Percentiles rank a stretch among this genome's conserved stretches.
Conservation (phyloP, 2,329 filamentous ascomycete genomes). For the Fusarium zealandicum region DNA sequence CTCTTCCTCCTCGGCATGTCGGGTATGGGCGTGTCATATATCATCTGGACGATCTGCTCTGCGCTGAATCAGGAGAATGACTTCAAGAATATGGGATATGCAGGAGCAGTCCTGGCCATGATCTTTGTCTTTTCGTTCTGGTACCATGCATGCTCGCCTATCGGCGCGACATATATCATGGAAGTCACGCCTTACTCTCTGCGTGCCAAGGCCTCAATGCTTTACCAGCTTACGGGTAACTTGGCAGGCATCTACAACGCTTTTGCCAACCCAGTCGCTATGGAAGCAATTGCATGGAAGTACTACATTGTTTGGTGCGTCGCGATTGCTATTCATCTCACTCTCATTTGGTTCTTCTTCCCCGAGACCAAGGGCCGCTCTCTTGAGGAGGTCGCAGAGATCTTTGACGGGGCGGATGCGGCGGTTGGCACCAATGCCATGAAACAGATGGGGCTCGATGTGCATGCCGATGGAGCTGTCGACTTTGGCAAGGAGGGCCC, state of each 20-base stretch:
- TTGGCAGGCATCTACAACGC: constrained; percentile 47
- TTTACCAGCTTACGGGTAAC: constrained; percentile 42
- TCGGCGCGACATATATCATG: constrained; percentile 54
- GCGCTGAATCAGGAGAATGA: constrained; percentile 45
- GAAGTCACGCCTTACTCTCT: constrained; percentile 51
- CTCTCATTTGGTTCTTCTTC: constrained; percentile 42
- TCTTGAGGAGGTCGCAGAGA: constrained; percentile 36
- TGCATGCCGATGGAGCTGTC: constrained; percentile 4
- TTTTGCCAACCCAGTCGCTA: constrained; percentile 53
- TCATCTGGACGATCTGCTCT: constrained; percentile 51
- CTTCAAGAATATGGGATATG: constrained; percentile 42
- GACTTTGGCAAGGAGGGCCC: not conserved
- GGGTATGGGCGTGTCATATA: constrained; percentile 47
- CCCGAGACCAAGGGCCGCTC: constrained; percentile 36
- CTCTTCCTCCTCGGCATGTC: constrained; percentile 49
- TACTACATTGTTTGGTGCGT: constrained; percentile 56
- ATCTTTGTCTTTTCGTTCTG: constrained; percentile 37
- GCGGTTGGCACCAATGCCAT: constrained; percentile 30
- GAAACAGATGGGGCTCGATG: constrained; percentile 25
- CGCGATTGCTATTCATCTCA: constrained; percentile 32
- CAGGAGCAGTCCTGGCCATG: constrained; percentile 54
- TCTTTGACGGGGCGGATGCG: constrained; percentile 36
- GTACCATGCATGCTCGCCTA: constrained; percentile 48
- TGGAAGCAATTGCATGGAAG: constrained; percentile 51
- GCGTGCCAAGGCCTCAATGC: constrained; percentile 41